These are phyloP conservation scores for Ampelocalamus luodianensis DNA, from an alignment of 176 grass and related monocot genomes.

Conservation along the genomic window DNA sequence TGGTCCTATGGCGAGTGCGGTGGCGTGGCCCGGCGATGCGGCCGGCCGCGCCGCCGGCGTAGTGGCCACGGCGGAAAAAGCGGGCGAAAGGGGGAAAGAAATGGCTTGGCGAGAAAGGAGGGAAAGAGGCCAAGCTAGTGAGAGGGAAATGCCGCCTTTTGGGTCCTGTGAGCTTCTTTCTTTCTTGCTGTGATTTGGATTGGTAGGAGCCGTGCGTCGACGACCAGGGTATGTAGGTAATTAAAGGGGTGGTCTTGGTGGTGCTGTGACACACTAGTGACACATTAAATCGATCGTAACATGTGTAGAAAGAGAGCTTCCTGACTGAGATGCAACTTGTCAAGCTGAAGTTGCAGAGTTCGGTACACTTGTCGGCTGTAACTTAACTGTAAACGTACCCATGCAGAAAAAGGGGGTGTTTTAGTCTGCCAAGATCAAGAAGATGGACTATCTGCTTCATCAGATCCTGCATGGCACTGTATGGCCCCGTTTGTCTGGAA, in stretches of 20 bases:
- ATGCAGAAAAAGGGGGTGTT: background rate
- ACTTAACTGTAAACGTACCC: background rate
- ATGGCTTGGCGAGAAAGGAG: background rate
- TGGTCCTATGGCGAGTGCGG: background rate
- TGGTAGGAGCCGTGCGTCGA: background rate
- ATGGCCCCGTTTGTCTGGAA: too few species aligned
- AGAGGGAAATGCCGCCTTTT: background rate
- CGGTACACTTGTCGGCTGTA: background rate
- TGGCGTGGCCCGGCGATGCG: background rate
- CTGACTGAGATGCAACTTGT: background rate
- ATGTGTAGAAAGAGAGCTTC: background rate
- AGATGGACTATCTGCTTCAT: too few species aligned
- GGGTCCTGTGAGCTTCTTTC: too few species aligned
- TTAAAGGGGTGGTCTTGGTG: background rate
- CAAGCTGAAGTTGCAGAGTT: background rate
- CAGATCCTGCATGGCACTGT: too few species aligned
- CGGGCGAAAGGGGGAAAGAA: background rate
- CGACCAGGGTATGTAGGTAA: background rate
- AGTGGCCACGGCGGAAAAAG: conserved; percentile 43
- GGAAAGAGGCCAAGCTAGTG: background rate
- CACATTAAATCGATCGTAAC: background rate
- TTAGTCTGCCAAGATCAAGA: too few species aligned
- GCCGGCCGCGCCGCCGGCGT: background rate
- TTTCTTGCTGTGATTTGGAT: background rate
- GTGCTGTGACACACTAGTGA: background rate